Conservation (phyloP, 192 early-diverging fungal species). For the Linnemannia zychae region DNA sequence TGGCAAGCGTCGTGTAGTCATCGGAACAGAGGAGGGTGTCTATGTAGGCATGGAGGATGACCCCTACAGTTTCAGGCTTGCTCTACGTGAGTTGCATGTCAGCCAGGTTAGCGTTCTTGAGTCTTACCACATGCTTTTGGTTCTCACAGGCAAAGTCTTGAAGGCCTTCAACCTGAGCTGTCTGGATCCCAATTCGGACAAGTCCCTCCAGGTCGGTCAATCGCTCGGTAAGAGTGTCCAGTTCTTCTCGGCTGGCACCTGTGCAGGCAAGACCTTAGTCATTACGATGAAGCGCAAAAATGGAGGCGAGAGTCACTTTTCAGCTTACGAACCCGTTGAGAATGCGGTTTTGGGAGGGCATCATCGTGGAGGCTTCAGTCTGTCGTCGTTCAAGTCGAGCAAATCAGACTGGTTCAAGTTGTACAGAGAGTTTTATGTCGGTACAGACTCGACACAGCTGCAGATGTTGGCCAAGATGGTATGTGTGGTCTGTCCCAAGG, state of each 20-base stretch:
- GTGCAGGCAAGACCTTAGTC: conserved; percentile 56
- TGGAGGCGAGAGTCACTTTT: conserved; percentile 52
- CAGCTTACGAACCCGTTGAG: conserved; percentile 46
- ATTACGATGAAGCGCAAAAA: conserved; percentile 56
- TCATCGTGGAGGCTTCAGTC: conserved; percentile 46
- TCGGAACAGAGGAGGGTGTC: conserved; percentile 91
- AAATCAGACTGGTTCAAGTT: conserved; percentile 52
- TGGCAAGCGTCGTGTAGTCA: conserved; percentile 73
- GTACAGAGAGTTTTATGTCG: conserved; percentile 92
- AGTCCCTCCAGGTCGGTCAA: conserved; percentile 48
- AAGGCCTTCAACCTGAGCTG: conserved; percentile 54
- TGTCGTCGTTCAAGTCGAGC: conserved; percentile 43
- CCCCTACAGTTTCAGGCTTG: conserved; percentile 44
- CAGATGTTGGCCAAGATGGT: conserved; percentile 88
- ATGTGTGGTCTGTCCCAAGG: conserved; percentile 86
- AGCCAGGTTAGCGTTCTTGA: conserved; percentile 90
- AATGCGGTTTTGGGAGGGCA: conserved; percentile 47
- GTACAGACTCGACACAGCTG: conserved; percentile 87
- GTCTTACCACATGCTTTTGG: conserved; percentile 80
- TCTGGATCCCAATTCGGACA: conserved; percentile 50
- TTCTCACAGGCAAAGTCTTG: conserved; percentile 70
- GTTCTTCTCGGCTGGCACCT: conserved; percentile 62
- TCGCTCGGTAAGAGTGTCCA: conserved; percentile 54
- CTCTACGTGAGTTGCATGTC: conserved; percentile 70
- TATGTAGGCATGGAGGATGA: conserved; percentile 76